These are phyloP conservation scores for Panicum miliaceum DNA, from an alignment of 176 grass and related monocot species.

Conservation along the genomic window DNA sequence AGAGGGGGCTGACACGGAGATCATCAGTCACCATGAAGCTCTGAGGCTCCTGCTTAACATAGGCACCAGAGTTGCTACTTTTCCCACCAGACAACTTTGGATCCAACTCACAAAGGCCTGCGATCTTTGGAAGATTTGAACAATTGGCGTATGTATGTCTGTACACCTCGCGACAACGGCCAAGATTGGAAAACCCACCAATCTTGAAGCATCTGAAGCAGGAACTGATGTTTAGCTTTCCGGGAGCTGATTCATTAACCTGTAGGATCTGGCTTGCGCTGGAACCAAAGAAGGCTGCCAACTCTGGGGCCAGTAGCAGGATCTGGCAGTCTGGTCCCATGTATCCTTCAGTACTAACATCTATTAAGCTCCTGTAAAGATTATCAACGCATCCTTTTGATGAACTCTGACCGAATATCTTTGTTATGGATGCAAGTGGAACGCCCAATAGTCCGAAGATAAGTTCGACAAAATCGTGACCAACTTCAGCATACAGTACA, in stretches of 20 bases:
- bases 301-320: background rate
- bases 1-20: background rate
- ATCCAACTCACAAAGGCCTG: background rate
- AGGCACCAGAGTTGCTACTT: background rate
- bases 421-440: constrained; percentile 14
- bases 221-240: too few relatives aligned
- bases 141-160: too few relatives aligned
- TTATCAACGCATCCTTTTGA: background rate
- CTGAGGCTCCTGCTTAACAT: background rate
- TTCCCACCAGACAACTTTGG: background rate
- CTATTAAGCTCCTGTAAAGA: constrained; percentile 24
- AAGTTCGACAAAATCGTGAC: constrained; percentile 15
- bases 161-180: too few relatives aligned
- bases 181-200: background rate
- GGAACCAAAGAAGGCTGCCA: background rate
- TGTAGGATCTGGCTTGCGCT: background rate
- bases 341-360: background rate
- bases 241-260: background rate
- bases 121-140: background rate
- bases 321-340: background rate
- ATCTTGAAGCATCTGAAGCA: constrained; percentile 18
- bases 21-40: constrained; percentile 30
- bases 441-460: constrained; percentile 1
- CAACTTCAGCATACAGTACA: constrained; percentile 40
- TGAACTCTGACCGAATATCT: background rate